A percentile compares a stretch with the other conserved stretches of the same genome.
These are phyloP conservation scores for Penicillium sp. DNA, from an alignment of 2,329 filamentous ascomycete genomes.

Conservation along the genomic window DNA sequence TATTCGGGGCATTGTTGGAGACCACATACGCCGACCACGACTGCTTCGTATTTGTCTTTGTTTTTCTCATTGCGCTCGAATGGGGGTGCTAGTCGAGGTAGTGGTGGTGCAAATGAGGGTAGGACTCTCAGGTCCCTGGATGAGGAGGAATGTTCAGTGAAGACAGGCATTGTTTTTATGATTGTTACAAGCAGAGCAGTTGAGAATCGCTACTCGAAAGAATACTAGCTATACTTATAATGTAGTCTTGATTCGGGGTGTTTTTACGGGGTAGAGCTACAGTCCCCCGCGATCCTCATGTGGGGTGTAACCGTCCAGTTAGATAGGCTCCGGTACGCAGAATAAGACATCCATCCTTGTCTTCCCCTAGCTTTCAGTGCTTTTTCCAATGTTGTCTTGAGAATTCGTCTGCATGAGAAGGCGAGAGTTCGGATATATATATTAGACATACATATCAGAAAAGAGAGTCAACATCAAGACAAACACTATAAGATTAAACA, in stretches of 20 bases:
- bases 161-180: constrained; percentile 36
- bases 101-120: constrained; percentile 38
- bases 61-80: constrained; percentile 14
- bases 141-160: constrained; percentile 34
- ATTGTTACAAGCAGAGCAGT: background rate
- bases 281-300: background rate
- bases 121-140: constrained; percentile 38
- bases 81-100: constrained; percentile 32
- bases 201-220: background rate
- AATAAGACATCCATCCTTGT: no score
- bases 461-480: background rate
- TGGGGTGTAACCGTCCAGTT: background rate
- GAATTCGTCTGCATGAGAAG: background rate
- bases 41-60: constrained; percentile 40
- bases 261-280: background rate
- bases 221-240: background rate
- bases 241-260: background rate
- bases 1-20: background rate
- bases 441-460: background rate
- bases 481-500: background rate
- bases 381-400: background rate
- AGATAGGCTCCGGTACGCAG: no score
- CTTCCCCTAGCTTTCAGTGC: no score
- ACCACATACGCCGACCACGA: constrained; percentile 34
- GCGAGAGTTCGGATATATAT: background rate